Base-by-base conservation (phyloP, 345 rosid genomes). In the Ceriops tagal region DNA sequence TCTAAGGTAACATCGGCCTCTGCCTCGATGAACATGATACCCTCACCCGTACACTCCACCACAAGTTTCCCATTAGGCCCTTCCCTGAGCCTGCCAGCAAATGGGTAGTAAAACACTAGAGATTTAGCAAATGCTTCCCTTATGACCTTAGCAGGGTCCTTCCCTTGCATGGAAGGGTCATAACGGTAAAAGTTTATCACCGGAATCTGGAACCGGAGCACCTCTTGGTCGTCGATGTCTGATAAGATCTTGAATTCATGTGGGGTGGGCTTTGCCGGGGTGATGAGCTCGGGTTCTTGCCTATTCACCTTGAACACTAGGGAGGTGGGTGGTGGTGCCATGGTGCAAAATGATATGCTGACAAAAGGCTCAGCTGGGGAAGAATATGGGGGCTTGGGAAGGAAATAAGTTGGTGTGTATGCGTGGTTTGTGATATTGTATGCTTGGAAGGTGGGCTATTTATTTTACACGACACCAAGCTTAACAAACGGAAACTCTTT, bases 1-100 rank as follows among this genome's bases (percentile, higher is more conserved):
- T 67, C 49, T 4, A 73, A 62, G 9, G 63, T 20, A 15, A 73
- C 59, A 46, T 73, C 49, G 5, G 77, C 72, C 3, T 67, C 68
- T 11, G 72, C 77, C 37, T 67, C 72, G 3, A 67, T 59, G 13
- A 73, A 73, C 51, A 67, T 3, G 8, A 73, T 30, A 47, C 77
- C 77, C n/a, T 73, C 77, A 20, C 72, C 77, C 0, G 52, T 73
- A 3, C 77, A 73, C 32, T 73, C 77, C 63, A 73, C 77, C 27
- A 31, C 21, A 21, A 73, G 67, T 46, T 73, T 73, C 8, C 66
- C 65, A 11, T 49, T 0, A 7, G 70, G 53, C 27, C 65, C 75
- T 72, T 72, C 75, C 55, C 70, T 58, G 7, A 73, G 53, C 53
- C 76, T 49, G 27, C 76, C 76, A 0, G 76, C 76, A 53, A 73